Base-by-base conservation (phyloP, 345 rosid species). In the Litchi chinensis region DNA sequence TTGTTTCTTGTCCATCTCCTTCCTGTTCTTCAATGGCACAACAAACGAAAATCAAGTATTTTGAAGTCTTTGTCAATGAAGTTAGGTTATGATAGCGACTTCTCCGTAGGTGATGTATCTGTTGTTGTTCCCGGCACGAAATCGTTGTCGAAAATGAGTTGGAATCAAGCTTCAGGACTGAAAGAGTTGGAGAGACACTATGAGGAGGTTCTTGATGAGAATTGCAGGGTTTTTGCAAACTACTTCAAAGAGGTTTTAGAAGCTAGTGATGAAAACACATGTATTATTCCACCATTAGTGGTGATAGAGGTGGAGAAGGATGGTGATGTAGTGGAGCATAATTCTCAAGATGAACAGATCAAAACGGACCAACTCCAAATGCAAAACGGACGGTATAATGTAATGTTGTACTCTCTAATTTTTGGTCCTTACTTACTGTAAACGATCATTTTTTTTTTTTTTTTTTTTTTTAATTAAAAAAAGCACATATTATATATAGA, bases 371-470 rank as follows among this genome's bases (percentile, higher is more conserved):
- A 78, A 59, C 56, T 79, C 21, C 82, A 76, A 60, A 32, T 80
- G 57, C 48, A 82, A 76, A 80, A 85, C 66, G 89, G 89, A 68
- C 88, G 90, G 84, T 86, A 89, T 76, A 89, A 89, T 83, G 92
- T 91, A 89, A 88, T 82, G 74, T 75, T 79, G 19, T 37, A 39
- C 44, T 76, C 52, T 16, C 28, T 72, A 1, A 22, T 60, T 3
- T 77, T 69, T 15, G 52, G 28, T 50, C 43, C 54, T 44, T 22
- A 43, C 41, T 44, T 22, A 43, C 41, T 66, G 22, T 13, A 12
- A 26, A n/a, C 57, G 12, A 48, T 67, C 8, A 39, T 52, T 2
- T 19, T n/a, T 6, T 41, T 56, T 15, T 11, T 21, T 22, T 21
- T 10, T 37, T 32, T 32, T 32, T 26, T 26, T 26, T n/a, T n/a